Conservation (phyloP, 2,329 filamentous ascomycete species). For the Endoconidiophora laricicola region DNA sequence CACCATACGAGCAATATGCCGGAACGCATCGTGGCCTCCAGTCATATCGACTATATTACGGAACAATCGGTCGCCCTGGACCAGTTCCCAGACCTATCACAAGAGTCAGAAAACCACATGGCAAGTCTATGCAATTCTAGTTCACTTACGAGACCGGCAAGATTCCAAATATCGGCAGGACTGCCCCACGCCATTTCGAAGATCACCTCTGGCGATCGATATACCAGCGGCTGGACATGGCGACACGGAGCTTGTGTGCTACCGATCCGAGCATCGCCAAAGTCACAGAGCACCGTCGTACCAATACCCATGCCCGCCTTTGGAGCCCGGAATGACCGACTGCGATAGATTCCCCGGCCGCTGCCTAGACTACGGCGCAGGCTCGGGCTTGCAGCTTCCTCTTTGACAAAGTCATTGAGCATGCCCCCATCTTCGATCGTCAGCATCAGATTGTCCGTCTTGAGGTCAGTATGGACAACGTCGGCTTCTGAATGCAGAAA, state of each 20-base stretch:
- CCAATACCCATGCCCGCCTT: not conserved
- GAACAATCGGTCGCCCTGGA: constrained; percentile 8
- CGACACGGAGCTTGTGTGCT: constrained; percentile 4
- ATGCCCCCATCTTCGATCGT: constrained; percentile 11
- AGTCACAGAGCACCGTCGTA: constrained; percentile 9
- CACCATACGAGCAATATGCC: constrained; percentile 10
- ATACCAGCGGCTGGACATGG: constrained; percentile 9
- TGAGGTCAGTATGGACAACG: constrained; percentile 11
- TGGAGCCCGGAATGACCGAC: constrained; percentile 3
- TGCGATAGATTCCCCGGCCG: constrained; percentile 1
- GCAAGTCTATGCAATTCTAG: not conserved
- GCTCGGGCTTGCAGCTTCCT: not conserved
- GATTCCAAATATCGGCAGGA: constrained; percentile 11
- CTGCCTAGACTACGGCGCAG: not conserved
- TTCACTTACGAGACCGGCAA: constrained; percentile 6
- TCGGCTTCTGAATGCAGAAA: constrained; percentile 10
- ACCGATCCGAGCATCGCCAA: constrained; percentile 10
- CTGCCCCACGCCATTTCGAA: constrained; percentile 11
- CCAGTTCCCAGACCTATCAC: constrained; percentile 10
- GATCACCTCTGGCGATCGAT: constrained; percentile 9
- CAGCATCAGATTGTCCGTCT: constrained; percentile 12
- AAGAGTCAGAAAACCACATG: not conserved
- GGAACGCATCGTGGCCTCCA: constrained; percentile 8
- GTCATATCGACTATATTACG: constrained; percentile 3
- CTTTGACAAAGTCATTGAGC: constrained; percentile 6